Conservation (phyloP, 2,329 filamentous ascomycete genomes). For the Diaporthe sp. region DNA sequence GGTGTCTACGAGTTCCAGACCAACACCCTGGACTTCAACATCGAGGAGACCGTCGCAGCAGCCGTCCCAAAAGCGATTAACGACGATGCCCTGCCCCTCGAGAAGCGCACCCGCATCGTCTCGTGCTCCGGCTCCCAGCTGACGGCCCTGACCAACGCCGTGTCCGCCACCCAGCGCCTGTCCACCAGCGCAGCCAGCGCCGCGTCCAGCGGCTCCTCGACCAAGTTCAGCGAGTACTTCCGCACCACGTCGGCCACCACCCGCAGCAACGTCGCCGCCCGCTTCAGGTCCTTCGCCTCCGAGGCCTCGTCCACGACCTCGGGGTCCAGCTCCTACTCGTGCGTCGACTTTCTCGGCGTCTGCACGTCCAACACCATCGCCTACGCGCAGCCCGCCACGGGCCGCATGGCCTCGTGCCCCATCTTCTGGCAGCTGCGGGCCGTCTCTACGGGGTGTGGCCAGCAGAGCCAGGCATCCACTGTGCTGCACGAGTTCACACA, state of each 20-base stretch:
- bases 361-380: slow-evolving; percentile 23
- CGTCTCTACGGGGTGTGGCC: not conserved
- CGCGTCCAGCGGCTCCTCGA: slow-evolving; percentile 11
- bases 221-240: slow-evolving; percentile 34
- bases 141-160: slow-evolving; percentile 22
- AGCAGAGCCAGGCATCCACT: slow-evolving; percentile 31
- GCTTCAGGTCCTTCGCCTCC: slow-evolving; percentile 15
- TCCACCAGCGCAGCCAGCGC: slow-evolving; percentile 10
- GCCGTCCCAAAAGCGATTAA: slow-evolving; percentile 21
- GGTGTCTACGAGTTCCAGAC: slow-evolving; percentile 31
- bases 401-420: slow-evolving; percentile 26
- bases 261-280: slow-evolving; percentile 24
- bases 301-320: slow-evolving; percentile 16
- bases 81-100: not conserved
- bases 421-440: slow-evolving; percentile 17
- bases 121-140: slow-evolving; percentile 29
- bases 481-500: slow-evolving; percentile 32
- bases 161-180: slow-evolving; percentile 11
- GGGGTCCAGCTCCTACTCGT: slow-evolving; percentile 26
- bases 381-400: slow-evolving; percentile 27
- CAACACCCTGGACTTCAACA: slow-evolving; percentile 23
- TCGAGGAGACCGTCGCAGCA: slow-evolving; percentile 9
- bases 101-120: slow-evolving; percentile 26
- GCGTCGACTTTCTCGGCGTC: slow-evolving; percentile 28
- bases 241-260: slow-evolving; percentile 20